These are phyloP conservation scores for Camelina hispida DNA, from an alignment of 345 rosid genomes.

Conservation along the genomic window DNA sequence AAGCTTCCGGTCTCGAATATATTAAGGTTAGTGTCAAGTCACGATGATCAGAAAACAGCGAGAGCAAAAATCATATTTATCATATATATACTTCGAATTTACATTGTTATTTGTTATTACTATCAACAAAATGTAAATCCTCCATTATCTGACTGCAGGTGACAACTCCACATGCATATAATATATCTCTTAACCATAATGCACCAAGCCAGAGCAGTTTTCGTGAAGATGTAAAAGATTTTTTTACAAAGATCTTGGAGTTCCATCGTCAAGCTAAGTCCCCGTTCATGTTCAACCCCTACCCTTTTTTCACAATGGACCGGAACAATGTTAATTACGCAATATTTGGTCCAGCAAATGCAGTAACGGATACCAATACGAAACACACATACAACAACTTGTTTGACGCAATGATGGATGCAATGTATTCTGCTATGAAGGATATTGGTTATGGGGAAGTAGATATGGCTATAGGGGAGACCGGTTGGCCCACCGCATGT, in stretches of 20 bases:
- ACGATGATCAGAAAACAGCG: not conserved
- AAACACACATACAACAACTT: slow-evolving; percentile 7
- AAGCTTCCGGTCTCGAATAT: slow-evolving; percentile 49
- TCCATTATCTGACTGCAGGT: slow-evolving; percentile 19
- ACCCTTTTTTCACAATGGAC: slow-evolving; percentile 25
- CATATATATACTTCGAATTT: not conserved
- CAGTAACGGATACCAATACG: slow-evolving; percentile 16
- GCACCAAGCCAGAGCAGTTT: slow-evolving; percentile 34
- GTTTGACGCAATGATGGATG: slow-evolving; percentile 36
- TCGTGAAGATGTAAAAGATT: not conserved
- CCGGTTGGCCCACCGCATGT: slow-evolving; percentile 40
- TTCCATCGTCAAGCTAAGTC: slow-evolving; percentile 22
- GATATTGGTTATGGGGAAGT: slow-evolving; percentile 33
- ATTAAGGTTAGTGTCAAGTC: slow-evolving; percentile 51
- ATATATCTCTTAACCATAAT: not conserved
- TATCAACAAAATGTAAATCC: not conserved
- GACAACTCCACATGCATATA: slow-evolving; percentile 35
- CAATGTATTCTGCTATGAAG: slow-evolving; percentile 28
- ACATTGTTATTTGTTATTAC: not conserved
- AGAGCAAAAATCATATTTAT: not conserved
- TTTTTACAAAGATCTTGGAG: slow-evolving; percentile 32
- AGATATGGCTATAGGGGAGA: slow-evolving; percentile 31
- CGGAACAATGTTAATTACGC: slow-evolving; percentile 23
- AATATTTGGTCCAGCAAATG: slow-evolving; percentile 20
- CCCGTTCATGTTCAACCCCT: slow-evolving; percentile 33